Base-by-base conservation (phyloP, 495 filamentous ascomycete genomes). In the Neurospora terricola region DNA sequence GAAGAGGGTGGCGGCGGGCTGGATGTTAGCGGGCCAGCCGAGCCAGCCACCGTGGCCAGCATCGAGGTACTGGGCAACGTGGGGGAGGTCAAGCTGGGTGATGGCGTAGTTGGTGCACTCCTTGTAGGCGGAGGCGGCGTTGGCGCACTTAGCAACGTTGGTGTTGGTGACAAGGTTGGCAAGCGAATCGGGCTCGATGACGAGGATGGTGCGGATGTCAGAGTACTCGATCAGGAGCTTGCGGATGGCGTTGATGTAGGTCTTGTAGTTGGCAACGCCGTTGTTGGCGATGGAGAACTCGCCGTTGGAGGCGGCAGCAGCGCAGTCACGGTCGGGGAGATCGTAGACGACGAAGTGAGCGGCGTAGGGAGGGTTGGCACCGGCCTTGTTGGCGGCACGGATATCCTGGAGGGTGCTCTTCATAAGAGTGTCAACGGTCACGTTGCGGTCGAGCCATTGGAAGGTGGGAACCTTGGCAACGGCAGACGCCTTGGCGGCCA, bases 41-140 rank as follows among this genome's bases (percentile, higher is more conserved):
- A 94, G 86, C 92, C 92, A 96, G 75, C 93, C 92, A 42, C 85
- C 90, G 83, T 92, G 90, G 80, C 91, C 92, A 72, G 91, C 92
- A 78, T 96, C 93, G 70, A 96, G 78, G 80, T 96, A 94, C 92
- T 93, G 93, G 75, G 89, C 83, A 43, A 94, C 92, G 82, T 94
- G 92, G 74, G 88, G 87, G 30, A 94, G 84, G 82, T 92, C 88
- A 69, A 94, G 85, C 75, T 88, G 81, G 74, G 87, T 86, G 72
- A 94, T 77, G 7, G 92, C 91, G 78, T 96, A 94, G 21, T 88
- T 84, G 59, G 89, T 88, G 79, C 90, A 86, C 73, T 90, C 88
- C 74, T 88, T 84, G 83, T 94, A 96, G 7, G 88, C 86, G 43
- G 81, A 71, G 62, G 88, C 84, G 71, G 91, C 88, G 74, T 86